These are phyloP conservation scores for Aphanomyces invadans DNA, from an alignment of 352 stramenopile genomes.

Conservation along the genomic window DNA sequence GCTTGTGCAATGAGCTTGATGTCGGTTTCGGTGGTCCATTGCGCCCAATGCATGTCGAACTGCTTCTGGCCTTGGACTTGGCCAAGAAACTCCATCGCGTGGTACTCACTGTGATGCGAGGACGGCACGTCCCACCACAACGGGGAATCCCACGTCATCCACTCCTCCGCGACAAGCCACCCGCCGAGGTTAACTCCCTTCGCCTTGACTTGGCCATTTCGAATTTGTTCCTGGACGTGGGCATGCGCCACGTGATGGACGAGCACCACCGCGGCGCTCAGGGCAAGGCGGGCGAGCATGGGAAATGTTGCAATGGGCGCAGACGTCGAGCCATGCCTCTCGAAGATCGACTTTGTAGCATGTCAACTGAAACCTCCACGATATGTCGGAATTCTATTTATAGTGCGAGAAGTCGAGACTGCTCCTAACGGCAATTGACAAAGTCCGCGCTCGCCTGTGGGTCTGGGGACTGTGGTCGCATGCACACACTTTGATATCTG, in stretches of 20 bases:
- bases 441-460: no score
- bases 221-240: constrained; percentile 58
- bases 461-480: no score
- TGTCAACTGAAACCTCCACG: no score
- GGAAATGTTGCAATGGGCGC: not conserved
- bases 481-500: no score
- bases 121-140: constrained; percentile 47
- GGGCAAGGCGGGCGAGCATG: not conserved
- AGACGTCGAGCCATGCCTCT: not conserved
- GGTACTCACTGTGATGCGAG: constrained; percentile 46
- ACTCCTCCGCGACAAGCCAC: constrained; percentile 72
- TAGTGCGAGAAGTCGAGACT: no score
- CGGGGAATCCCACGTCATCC: constrained; percentile 56
- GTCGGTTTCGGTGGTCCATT: constrained; percentile 62
- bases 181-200: constrained; percentile 66
- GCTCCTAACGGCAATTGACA: constrained; percentile 26
- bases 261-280: not conserved
- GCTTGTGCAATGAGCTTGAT: constrained; percentile 49
- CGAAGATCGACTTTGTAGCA: not conserved
- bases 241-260: constrained; percentile 2
- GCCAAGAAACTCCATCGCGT: constrained; percentile 39
- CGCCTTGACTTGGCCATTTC: constrained; percentile 36
- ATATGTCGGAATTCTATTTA: not conserved
- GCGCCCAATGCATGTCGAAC: constrained; percentile 47
- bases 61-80: constrained; percentile 31